Percentiles rank a stretch among this genome's conserved stretches.
phyloP scores from a whole-genome alignment of 2,329 filamentous ascomycete genomes.

The Sporothrix phasma region DNA sequence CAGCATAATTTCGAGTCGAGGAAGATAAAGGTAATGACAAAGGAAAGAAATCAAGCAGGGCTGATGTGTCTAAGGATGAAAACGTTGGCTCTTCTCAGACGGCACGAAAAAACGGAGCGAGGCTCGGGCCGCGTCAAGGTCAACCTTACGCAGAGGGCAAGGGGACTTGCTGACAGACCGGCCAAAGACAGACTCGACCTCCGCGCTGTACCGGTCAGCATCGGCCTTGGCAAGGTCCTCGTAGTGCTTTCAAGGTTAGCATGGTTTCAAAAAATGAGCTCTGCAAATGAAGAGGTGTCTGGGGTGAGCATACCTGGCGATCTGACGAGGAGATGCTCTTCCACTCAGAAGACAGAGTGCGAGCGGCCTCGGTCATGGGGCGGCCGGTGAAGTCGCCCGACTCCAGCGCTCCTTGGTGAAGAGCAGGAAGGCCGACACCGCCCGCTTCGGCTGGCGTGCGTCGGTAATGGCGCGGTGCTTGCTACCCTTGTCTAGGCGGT shows the following conservation, averaged over 20 bases:
- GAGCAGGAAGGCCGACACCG: constrained; percentile 26
- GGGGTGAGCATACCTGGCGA: constrained; percentile 30
- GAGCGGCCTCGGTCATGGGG: constrained; percentile 19
- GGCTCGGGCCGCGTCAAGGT: neutral
- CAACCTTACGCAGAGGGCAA: neutral
- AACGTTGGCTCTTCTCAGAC: neutral
- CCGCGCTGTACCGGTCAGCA: constrained; percentile 25
- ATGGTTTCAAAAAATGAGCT: neutral
- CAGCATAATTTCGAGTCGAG: neutral
- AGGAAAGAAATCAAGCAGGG: neutral
- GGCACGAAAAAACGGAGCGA: neutral
- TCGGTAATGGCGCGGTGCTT: constrained; percentile 31
- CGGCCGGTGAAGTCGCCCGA: constrained; percentile 21
- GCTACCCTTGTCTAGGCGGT: constrained; percentile 26
- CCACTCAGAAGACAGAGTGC: constrained; percentile 32
- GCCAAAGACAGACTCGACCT: constrained; percentile 21
- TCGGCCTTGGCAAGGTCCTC: constrained; percentile 26
- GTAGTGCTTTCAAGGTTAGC: constrained; percentile 26
- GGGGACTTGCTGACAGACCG: constrained; percentile 10
- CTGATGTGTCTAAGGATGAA: neutral
- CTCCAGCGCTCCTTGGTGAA: constrained; percentile 32
- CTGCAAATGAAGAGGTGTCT: neutral
- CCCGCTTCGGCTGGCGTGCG: constrained; percentile 36
- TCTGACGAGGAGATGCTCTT: constrained; percentile 32
- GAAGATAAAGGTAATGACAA: neutral